These are phyloP conservation scores for Daldinia bambusicola DNA, from an alignment of 495 filamentous ascomycete genomes.

Conservation along the genomic window DNA sequence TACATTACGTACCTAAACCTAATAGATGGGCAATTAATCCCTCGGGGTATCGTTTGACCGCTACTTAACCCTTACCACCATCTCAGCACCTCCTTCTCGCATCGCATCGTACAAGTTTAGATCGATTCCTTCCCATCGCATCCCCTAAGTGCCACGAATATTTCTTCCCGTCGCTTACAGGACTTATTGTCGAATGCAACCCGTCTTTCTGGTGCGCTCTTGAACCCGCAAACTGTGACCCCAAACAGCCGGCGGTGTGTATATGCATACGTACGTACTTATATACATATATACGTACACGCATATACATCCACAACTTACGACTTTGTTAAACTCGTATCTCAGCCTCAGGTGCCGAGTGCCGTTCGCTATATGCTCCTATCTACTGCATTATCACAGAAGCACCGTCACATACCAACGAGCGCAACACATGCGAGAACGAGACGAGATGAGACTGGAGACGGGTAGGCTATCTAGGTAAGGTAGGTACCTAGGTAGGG, in stretches of 20 bases:
- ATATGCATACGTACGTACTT: not conserved
- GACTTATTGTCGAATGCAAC: constrained; percentile 27
- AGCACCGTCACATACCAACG: constrained; percentile 8
- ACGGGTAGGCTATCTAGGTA: too few species aligned
- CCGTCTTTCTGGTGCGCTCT: constrained; percentile 2
- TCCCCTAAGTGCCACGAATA: constrained; percentile 30
- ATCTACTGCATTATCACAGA: constrained; percentile 21
- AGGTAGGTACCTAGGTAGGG: too few species aligned
- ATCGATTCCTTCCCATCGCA: constrained; percentile 27
- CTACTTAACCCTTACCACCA: constrained; percentile 16
- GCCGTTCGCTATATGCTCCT: constrained; percentile 7
- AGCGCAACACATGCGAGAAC: constrained; percentile 14
- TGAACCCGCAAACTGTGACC: not conserved
- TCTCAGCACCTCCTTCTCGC: not conserved
- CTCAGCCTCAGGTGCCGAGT: constrained; percentile 11
- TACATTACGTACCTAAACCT: too few species aligned
- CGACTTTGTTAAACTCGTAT: constrained; percentile 16
- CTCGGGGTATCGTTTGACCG: constrained; percentile 41
- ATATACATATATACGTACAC: constrained; percentile 2
- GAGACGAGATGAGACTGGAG: constrained; percentile 4
- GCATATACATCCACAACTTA: constrained; percentile 3
- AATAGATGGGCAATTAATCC: constrained; percentile 20
- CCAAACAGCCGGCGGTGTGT: constrained; percentile 6
- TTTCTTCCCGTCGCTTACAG: constrained; percentile 26
- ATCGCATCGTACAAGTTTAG: constrained; percentile 16